These are phyloP conservation scores for Aureobasidium sp. DNA, from an alignment of 2,329 filamentous ascomycete genomes.

Conservation along the genomic window DNA sequence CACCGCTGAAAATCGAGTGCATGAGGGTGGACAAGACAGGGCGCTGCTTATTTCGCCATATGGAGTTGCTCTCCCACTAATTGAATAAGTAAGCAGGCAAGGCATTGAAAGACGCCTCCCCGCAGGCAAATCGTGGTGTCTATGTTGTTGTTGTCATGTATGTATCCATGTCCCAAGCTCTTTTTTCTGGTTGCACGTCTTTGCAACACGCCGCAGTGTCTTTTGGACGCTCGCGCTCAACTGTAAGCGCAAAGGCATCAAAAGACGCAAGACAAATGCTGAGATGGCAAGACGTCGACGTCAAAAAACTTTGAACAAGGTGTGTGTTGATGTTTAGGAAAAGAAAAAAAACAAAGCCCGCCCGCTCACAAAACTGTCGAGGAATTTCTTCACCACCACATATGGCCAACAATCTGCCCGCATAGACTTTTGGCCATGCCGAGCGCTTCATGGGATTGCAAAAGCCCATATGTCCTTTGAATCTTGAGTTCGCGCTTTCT, in stretches of 20 bases:
- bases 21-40: slow-evolving; percentile 14
- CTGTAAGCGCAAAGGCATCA: not conserved
- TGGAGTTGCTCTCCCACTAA: slow-evolving; percentile 6
- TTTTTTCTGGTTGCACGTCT: not conserved
- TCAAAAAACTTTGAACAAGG: not conserved
- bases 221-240: not conserved
- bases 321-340: not conserved
- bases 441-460: too few relatives aligned
- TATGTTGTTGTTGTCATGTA: not conserved
- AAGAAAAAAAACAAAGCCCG: not conserved
- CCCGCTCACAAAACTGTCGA: not conserved
- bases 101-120: slow-evolving; percentile 7
- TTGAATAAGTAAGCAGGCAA: slow-evolving; percentile 9
- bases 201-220: too few relatives aligned
- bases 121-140: slow-evolving; percentile 13
- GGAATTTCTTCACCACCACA: not conserved
- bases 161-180: not conserved
- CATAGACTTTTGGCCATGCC: too few relatives aligned
- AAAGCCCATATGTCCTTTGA: too few relatives aligned
- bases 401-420: too few relatives aligned
- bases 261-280: not conserved
- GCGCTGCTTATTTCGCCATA: slow-evolving; percentile 14
- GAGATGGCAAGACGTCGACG: not conserved
- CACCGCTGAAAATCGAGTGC: not conserved
- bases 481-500: too few relatives aligned